These are phyloP conservation scores for Rubia occidens DNA, from an alignment of 305 asterid species.

Conservation along the genomic window DNA sequence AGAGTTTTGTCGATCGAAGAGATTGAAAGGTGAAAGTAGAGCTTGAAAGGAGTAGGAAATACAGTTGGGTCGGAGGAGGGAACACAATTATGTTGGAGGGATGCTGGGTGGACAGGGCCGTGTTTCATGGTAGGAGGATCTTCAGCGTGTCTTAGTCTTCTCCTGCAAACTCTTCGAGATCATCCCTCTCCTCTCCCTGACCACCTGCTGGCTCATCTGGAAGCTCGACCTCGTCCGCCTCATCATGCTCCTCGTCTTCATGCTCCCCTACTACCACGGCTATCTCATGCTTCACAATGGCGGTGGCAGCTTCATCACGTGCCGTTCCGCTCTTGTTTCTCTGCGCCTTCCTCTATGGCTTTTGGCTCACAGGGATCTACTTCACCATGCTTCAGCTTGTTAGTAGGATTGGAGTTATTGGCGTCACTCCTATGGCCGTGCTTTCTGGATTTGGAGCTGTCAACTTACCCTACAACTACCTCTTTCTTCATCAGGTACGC, in stretches of 20 bases:
- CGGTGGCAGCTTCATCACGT: conserved; percentile 68
- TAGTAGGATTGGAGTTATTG: conserved; percentile 96
- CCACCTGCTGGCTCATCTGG: conserved; percentile 98
- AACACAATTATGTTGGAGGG: no score
- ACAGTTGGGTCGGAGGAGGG: no score
- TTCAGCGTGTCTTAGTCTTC: no score
- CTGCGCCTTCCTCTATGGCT: conserved; percentile 71
- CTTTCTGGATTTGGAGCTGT: conserved; percentile 98
- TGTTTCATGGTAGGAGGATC: no score
- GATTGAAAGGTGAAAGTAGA: no score
- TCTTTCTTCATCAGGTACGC: conserved; percentile 80
- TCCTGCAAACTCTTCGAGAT: conserved; percentile 54
- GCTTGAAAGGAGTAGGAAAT: no score
- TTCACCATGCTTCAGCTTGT: conserved; percentile 91
- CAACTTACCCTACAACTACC: conserved; percentile 86
- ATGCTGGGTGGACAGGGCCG: no score
- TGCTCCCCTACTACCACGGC: conserved; percentile 95
- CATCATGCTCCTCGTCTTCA: conserved; percentile 78
- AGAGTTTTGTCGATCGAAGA: no score
- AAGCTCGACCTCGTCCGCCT: conserved; percentile 92
- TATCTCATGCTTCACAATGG: conserved; percentile 74
- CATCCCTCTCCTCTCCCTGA: conserved; percentile 75
- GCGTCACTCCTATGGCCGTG: conserved; percentile 92
- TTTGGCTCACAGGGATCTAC: conserved; percentile 97
- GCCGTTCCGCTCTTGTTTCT: conserved; percentile 50